These are phyloP conservation scores for Aspergillus olivimuriae DNA, from an alignment of 495 filamentous ascomycete genomes.

Conservation along the genomic window DNA sequence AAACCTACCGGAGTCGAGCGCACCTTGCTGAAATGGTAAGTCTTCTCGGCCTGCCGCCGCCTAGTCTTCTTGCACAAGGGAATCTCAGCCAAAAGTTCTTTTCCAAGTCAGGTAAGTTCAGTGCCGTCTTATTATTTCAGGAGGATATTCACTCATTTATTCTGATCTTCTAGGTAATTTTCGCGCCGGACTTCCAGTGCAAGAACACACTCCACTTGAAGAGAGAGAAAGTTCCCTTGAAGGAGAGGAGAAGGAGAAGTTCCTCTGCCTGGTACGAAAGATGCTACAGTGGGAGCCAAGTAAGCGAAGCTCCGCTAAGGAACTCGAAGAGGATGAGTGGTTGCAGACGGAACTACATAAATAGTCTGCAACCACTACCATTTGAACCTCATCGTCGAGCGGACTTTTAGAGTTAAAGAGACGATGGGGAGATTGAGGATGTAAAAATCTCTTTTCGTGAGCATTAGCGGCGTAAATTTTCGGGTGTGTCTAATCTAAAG, in stretches of 20 bases:
- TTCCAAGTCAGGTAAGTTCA: slow-evolving; percentile 10
- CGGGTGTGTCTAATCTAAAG: no score
- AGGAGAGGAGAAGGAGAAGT: slow-evolving; percentile 3
- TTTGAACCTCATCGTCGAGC: no score
- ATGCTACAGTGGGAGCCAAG: neutral
- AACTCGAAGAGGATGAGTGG: slow-evolving; percentile 8
- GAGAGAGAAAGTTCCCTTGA: slow-evolving; percentile 17
- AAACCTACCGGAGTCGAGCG: slow-evolving; percentile 30
- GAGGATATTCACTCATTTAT: neutral
- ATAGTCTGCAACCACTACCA: no score
- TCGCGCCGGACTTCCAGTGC: slow-evolving; percentile 5
- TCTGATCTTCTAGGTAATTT: slow-evolving; percentile 12
- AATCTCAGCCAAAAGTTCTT: slow-evolving; percentile 14
- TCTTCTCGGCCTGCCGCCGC: slow-evolving; percentile 36
- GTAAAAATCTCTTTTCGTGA: no score
- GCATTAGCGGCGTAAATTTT: no score
- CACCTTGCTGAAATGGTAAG: slow-evolving; percentile 38
- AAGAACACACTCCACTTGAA: slow-evolving; percentile 23
- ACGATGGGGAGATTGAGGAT: no score
- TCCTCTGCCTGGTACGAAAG: neutral
- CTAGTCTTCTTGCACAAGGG: slow-evolving; percentile 24
- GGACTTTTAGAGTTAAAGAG: no score
- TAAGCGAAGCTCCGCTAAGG: neutral
- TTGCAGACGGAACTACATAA: neutral
- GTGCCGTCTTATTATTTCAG: neutral